Base-by-base conservation (phyloP, 1,284 basidiomycete genomes). In the Sanghuangporus weigelae region DNA sequence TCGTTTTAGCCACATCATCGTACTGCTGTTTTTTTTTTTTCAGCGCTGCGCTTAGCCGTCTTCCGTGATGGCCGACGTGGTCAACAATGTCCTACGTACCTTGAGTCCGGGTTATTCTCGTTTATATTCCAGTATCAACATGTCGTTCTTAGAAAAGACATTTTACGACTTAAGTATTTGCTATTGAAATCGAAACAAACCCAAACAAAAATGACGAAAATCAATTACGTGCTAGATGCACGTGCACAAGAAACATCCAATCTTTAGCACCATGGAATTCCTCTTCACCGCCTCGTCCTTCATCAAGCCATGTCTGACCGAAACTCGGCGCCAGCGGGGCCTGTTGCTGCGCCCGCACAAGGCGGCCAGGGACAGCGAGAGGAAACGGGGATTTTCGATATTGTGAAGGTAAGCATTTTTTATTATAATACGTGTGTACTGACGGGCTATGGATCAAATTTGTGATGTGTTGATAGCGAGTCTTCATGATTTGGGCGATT, bases 401-500 rank as follows among this genome's bases (percentile, higher is more conserved):
- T 63, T 35, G 64, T 40, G 7, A 61, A 66, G 60, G 64, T 66
- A 35, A 49, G 57, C 46, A 39, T 6, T 10, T 5, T 39, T 31
- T 44, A n/a, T 38, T 7, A 46, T n/a, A 46, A 6, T n/a, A 42
- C 2, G n/a, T 46, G n/a, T 2, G 44, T 19, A n/a, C 26, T 31
- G 7, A 7, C 44, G 1, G 40, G 44, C 44, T 7, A 16, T 46
- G 44, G 21, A 38, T 46, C 14, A 38, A 8, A 19, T 19, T 56
- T 21, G 16, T n/a, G 7, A 26, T 57, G 23, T 23, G 3, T 38
- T 50, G 31, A 35, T 26, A 66, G 64, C 60, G 55, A 19, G 53
- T 57, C 19, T 36, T 66, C 21, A 57, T 66, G 11, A 59, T 66
- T 19, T 66, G 59, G 58, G 56, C 35, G 5, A 63, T 66, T 11